Evolutionary conservation across 495 filamentous ascomycete species (phyloP), one percentile per base, ranked within the genome.

Genomic region (Hyaloscypha variabilis): DNA sequence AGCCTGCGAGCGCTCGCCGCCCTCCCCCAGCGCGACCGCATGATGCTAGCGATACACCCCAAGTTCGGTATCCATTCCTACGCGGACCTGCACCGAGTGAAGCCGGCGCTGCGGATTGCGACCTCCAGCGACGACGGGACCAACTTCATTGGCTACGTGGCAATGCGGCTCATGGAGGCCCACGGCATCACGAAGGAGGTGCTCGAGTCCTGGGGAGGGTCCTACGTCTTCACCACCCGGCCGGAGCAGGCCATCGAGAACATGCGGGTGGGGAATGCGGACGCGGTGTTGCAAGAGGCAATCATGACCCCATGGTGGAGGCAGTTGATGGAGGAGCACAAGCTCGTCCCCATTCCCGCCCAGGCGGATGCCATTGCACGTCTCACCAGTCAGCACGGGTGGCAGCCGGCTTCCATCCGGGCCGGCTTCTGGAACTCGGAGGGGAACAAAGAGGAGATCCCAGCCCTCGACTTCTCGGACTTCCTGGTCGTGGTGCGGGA

Each of bases 281-380:
- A 71, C 49, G 69, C 69, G 14, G 50, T 71, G 21, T 10, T 69
- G 21, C 66, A 71, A 36, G 69, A 71, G 31, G 69, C 69, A 11
- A 69, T 71, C 21, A 71, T 71, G 69, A 71, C 69, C 8, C 67
- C 67, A 17, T 71, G 69, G 69, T 71, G 69, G 69, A 54, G 26
- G 21, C 29, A 69, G 30, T 23, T 71, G 21, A 71, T 71, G 30
- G 67, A 71, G 23, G 58, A 55, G 11, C 21, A 29, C 3, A 25
- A 14, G 2, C 36, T 69, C 10, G 26, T 69, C 23, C 66, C 67
- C 17, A 23, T 71, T 1, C 62, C 67, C 19, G 56, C 54, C 21
- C 67, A 71, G 39, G 21, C 26, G 23, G 42, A 62, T n/a, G n/a
- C n/a, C n/a, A n/a, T n/a, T n/a, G n/a, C n/a, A n/a, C n/a, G n/a